Percentiles rank a stretch among this genome's conserved stretches.
Evolutionary conservation across 768 basidiomycete species (phyloP).

Genomic region (Mycena galericulata): DNA sequence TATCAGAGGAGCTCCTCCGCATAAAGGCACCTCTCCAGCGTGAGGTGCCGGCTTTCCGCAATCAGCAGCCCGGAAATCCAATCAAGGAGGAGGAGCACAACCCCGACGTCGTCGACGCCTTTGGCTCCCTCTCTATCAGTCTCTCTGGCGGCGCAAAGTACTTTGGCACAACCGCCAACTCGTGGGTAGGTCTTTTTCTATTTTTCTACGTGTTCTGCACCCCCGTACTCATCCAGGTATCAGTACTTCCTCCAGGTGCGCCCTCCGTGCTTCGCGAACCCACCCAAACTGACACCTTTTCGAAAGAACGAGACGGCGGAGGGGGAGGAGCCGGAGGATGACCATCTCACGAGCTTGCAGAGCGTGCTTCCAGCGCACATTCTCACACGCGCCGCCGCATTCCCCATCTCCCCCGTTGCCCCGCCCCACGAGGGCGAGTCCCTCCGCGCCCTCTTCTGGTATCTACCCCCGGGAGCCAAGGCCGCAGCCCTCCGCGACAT

Average conservation of each 20-base stretch:
- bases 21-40: constrained; percentile 84
- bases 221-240: constrained; percentile 29
- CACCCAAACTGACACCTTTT: constrained; percentile 31
- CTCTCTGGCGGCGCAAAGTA: constrained; percentile 81
- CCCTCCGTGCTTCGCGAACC: constrained; percentile 12
- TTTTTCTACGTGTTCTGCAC: constrained; percentile 15
- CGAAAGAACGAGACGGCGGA: constrained; percentile 73
- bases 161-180: constrained; percentile 81
- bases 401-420: constrained; percentile 66
- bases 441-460: constrained; percentile 72
- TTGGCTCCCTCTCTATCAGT: constrained; percentile 82
- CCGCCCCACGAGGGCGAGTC: constrained; percentile 56
- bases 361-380: constrained; percentile 72
- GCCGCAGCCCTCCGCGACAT: constrained; percentile 71
- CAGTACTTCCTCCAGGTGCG: constrained; percentile 83
- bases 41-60: constrained; percentile 62
- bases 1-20: constrained; percentile 77
- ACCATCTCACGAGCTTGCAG: constrained; percentile 61
- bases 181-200: constrained; percentile 65
- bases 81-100: constrained; percentile 74
- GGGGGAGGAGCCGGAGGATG: constrained; percentile 61
- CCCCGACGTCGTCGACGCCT: constrained; percentile 81
- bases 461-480: constrained; percentile 71
- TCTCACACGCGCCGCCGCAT: constrained; percentile 70
- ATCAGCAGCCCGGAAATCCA: constrained; percentile 44